A percentile compares a stretch with the other conserved stretches of the same genome.
phyloP scores from a whole-genome alignment of 2,329 filamentous ascomycete species.

The Penicillium brevicompactum region DNA sequence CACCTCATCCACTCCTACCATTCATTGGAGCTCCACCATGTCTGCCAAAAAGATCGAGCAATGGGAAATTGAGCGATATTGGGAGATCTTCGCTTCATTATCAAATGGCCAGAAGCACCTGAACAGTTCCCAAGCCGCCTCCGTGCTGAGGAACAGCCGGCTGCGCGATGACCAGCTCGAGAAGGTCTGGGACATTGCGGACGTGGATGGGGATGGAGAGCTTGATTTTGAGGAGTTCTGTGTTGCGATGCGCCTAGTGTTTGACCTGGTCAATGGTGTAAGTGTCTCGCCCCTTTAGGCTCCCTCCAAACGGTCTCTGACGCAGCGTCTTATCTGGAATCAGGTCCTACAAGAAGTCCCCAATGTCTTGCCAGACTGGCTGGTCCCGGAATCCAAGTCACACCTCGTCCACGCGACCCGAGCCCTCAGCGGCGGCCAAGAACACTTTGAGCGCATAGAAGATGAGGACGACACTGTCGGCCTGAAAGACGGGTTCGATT shows the following conservation, averaged over 20 bases:
- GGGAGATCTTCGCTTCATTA: conserved; percentile 76
- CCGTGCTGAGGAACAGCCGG: conserved; percentile 72
- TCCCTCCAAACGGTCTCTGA: conserved; percentile 6
- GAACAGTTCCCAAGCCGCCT: conserved; percentile 69
- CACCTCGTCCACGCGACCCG: conserved; percentile 83
- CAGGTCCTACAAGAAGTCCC: conserved; percentile 93
- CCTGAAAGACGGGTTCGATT: conserved; percentile 95
- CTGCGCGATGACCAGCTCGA: conserved; percentile 84
- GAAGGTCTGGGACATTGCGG: conserved; percentile 93
- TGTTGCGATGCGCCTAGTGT: conserved; percentile 97
- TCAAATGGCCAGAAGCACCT: conserved; percentile 65
- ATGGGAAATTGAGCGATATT: conserved; percentile 75
- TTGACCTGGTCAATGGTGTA: conserved; percentile 94
- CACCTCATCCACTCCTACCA: conserved; percentile 11
- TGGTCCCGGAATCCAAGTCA: conserved; percentile 92
- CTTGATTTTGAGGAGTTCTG: conserved; percentile 99
- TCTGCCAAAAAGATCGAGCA: conserved; percentile 62
- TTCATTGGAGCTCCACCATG: conserved; percentile 29
- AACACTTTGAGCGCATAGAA: conserved; percentile 82
- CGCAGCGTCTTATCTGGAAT: conserved; percentile 5
- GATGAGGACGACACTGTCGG: conserved; percentile 77
- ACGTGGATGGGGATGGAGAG: conserved; percentile 96
- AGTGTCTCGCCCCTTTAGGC: conserved; percentile 30
- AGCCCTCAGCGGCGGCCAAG: conserved; percentile 75
- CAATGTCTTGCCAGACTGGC: conserved; percentile 83